Base-by-base conservation (phyloP, 2,329 filamentous ascomycete genomes). In the Colletotrichum sidae region DNA sequence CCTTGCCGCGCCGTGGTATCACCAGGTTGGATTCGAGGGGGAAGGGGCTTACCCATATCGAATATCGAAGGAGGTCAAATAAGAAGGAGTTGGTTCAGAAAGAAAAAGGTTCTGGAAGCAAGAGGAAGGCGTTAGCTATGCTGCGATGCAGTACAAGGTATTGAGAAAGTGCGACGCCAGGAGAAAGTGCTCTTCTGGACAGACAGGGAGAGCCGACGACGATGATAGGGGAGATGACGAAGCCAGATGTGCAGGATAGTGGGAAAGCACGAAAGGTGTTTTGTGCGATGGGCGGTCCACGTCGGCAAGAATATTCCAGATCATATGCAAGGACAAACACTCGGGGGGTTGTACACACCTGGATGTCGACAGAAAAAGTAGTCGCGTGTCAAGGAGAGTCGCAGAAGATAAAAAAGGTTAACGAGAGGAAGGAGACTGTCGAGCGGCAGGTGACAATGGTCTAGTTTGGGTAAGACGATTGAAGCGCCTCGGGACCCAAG, bases 31-130 rank as follows among this genome's bases (percentile, higher is more conserved):
- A 38, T 39, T 65, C 72, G 49, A 67, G 60, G 69, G 72, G 70
- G 73, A 70, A 72, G 71, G 74, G 75, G 76, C 80, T 83, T 83
- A 83, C 80, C 80, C 80, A 83, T 83, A 78, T 73, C 74, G 76
- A 78, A 74, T 73, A 73, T 69, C 72, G 72, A 68, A 71, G 73
- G 62, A 67, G 65, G 70, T 73, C 69, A 64, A 68, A 64, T 69
- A 71, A 76, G 55, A 61, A 64, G 55, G 54, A 64, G 57, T 56
- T 61, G 55, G 38, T 69, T 52, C 50, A 56, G 44, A 70, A 64
- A 67, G 17, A 17, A 74, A 73, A 69, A 55, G 56, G 73, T 72
- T 76, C 60, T 49, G 57, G 55, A 57, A 68, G 25, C 49, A 13
- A 52, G 52, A 50, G 25, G 63, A 54, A 62, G 60, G 61, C 50